Base-by-base conservation (phyloP, 176 grass and related monocot species). In the Oryza australiensis region DNA sequence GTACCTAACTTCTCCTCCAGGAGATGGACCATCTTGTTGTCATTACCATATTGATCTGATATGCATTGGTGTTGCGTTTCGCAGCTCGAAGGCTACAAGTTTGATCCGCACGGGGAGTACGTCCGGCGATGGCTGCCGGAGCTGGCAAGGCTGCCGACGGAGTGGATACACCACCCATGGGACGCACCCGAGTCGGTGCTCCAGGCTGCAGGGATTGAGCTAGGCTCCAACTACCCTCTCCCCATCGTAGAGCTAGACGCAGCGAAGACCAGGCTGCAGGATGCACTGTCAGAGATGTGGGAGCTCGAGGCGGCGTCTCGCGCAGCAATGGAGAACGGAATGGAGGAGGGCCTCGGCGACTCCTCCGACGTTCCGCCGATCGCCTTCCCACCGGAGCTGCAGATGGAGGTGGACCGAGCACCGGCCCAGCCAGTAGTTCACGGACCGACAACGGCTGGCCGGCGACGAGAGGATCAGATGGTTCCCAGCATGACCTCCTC, bases 161-260 rank as follows among this genome's bases (percentile, higher is more conserved):
- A 99, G 77, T 99, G 96, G 96, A 99, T 99, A 86, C 96, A 99
- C 77, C 96, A 99, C 80, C 96, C 96, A 12, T 99, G 96, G 96
- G 89, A 99, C 13, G 93, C 93, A 35, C 93, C 96, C 28, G 93
- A 87, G 80, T 87, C 91, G 1, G 96, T 99, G 66, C 77, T 99
- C 57, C 93, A 92, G 85, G 93, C 96, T 59, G 96, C 96, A 23
- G 96, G 96, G 49, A 84, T 99, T 62, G 96, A 99, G 87, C 85
- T 99, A 23, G 96, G 96, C 9, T 99, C 93, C 69, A 99, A 99
- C 88, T 99, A 99, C 70, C 96, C 96, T 12, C 72, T 89, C 73
- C 93, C 96, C 15, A 76, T 99, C 24, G 79, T 99, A 10, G 90
- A 90, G 86, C 83, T 99, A 24, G 90, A 93, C 82, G 82, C 81